Conservation (phyloP, 2,329 filamentous ascomycete genomes). For the Cercospora sp. region DNA sequence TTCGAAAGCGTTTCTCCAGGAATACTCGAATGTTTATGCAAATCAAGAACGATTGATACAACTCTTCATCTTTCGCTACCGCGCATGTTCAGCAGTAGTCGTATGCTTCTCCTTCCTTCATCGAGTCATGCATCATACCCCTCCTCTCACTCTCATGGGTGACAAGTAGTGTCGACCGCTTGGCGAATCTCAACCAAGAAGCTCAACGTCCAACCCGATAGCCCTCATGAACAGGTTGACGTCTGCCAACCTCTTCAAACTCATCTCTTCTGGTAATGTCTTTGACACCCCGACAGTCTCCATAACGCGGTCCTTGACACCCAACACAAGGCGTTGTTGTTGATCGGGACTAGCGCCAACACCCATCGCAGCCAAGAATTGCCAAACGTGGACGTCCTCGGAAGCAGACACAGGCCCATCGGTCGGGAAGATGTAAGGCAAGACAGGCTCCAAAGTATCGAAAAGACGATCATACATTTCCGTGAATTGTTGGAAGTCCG, state of each 20-base stretch:
- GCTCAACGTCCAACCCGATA: constrained; percentile 94
- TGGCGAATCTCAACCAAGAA: constrained; percentile 55
- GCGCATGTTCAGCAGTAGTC: constrained; percentile 23
- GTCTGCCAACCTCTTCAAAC: constrained; percentile 77
- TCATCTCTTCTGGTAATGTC: constrained; percentile 83
- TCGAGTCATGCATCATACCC: background rate
- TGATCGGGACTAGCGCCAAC: constrained; percentile 92
- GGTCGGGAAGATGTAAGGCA: constrained; percentile 85
- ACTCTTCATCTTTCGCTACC: constrained; percentile 8
- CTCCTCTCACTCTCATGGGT: background rate
- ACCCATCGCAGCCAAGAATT: constrained; percentile 92
- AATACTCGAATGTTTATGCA: background rate
- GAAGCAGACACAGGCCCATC: constrained; percentile 67
- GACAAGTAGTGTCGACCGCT: background rate
- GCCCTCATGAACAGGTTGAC: constrained; percentile 99
- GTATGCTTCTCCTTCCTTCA: background rate
- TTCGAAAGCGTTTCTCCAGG: background rate
- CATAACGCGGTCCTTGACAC: constrained; percentile 97
- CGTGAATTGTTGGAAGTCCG: constrained; percentile 80
- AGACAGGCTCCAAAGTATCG: constrained; percentile 77
- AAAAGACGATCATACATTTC: constrained; percentile 83
- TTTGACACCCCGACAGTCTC: constrained; percentile 88
- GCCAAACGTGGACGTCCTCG: constrained; percentile 97
- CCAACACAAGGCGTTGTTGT: constrained; percentile 89
- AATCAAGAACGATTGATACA: background rate